Percentiles rank a stretch among this genome's conserved stretches.
These are phyloP conservation scores for Pseudogymnoascus sp. DNA, from an alignment of 2,329 filamentous ascomycete genomes.

Conservation along the genomic window DNA sequence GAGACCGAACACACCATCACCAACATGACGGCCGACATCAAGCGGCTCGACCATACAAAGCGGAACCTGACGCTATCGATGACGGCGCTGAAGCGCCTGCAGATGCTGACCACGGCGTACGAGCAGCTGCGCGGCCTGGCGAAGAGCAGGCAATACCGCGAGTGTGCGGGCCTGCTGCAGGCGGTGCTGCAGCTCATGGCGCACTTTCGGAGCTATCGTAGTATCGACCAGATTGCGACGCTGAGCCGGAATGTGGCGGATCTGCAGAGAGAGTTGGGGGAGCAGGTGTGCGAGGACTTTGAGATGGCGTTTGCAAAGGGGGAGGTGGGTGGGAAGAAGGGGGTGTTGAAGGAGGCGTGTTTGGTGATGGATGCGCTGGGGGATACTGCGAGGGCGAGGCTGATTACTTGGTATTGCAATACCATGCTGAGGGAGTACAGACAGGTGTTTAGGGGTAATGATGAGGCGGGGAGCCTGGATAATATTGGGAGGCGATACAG, in stretches of 20 bases:
- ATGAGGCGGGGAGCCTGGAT: conserved; percentile 91
- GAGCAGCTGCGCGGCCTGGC: conserved; percentile 82
- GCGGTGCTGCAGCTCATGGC: conserved; percentile 96
- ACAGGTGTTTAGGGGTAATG: conserved; percentile 90
- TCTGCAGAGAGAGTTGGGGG: conserved; percentile 81
- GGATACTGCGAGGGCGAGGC: conserved; percentile 69
- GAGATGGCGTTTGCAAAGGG: conserved; percentile 88
- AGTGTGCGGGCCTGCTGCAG: conserved; percentile 87
- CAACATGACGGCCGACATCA: conserved; percentile 98
- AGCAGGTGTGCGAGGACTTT: conserved; percentile 99
- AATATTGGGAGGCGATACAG: conserved; percentile 92
- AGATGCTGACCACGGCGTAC: conserved; percentile 99
- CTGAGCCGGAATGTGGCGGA: conserved; percentile 89
- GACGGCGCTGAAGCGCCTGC: conserved; percentile 91
- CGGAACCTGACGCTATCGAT: conserved; percentile 93
- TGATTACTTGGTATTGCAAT: conserved; percentile 97
- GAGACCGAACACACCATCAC: conserved; percentile 94
- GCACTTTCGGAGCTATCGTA: conserved; percentile 96
- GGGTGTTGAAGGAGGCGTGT: conserved; percentile 75
- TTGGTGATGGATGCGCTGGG: conserved; percentile 91
- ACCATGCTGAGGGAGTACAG: conserved; percentile 92
- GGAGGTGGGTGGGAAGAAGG: conserved; percentile 63
- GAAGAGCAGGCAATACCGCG: conserved; percentile 81
- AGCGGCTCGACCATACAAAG: conserved; percentile 92
- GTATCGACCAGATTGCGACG: conserved; percentile 94